These are phyloP conservation scores for Barnettozyma populi DNA, from an alignment of 805 yeast genomes.

Conservation along the genomic window DNA sequence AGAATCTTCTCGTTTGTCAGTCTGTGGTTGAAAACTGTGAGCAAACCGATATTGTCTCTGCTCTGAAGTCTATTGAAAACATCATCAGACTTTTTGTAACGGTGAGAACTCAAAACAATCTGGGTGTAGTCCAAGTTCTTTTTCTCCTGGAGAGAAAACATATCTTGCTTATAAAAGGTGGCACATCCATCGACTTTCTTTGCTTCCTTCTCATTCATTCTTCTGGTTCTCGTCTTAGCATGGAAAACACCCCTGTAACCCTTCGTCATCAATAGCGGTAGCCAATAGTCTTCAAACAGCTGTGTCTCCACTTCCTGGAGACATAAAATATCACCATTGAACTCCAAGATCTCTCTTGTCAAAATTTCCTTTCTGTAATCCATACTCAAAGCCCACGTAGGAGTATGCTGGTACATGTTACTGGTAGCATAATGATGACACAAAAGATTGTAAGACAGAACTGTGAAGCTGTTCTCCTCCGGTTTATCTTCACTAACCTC, in stretches of 20 bases:
- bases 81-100: slow-evolving; percentile 89
- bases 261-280: slow-evolving; percentile 58
- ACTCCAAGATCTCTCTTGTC: slow-evolving; percentile 62
- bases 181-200: slow-evolving; percentile 98
- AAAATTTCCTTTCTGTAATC: slow-evolving; percentile 76
- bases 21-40: slow-evolving; percentile 66
- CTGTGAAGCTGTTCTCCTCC: slow-evolving; percentile 51
- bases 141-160: slow-evolving; percentile 67
- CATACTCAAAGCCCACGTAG: slow-evolving; percentile 97
- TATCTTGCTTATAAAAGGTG: slow-evolving; percentile 68
- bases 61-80: slow-evolving; percentile 93
- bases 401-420: slow-evolving; percentile 88
- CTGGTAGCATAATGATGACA: slow-evolving; percentile 96
- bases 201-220: slow-evolving; percentile 76
- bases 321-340: slow-evolving; percentile 75
- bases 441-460: slow-evolving; percentile 83
- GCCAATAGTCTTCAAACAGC: slow-evolving; percentile 83
- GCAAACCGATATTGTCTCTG: slow-evolving; percentile 87
- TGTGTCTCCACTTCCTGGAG: slow-evolving; percentile 93
- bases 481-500: slow-evolving; percentile 21
- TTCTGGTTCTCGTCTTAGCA: slow-evolving; percentile 87
- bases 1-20: slow-evolving; percentile 67
- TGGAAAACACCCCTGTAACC: slow-evolving; percentile 83
- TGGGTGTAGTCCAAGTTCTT: slow-evolving; percentile 78
- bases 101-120: slow-evolving; percentile 74